Base-by-base conservation (phyloP, 2,329 filamentous ascomycete genomes). In the Alternaria burnsii region DNA sequence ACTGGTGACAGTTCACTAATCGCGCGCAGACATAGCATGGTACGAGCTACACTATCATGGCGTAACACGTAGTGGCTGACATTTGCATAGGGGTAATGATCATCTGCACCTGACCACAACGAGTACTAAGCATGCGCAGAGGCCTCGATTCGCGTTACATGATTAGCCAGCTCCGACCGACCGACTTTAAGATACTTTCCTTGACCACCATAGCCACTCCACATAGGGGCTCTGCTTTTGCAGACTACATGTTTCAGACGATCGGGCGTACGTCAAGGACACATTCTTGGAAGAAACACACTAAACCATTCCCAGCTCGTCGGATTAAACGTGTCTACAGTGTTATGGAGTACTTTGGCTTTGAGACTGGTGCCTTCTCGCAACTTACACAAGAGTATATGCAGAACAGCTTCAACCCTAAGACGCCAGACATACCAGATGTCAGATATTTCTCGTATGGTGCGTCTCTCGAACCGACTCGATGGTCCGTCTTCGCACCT, bases 171-270 rank as follows among this genome's bases (percentile, higher is more conserved):
- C 76, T 89, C 22, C 81, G 82, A 51, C 86, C 86, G 10, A 79
- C 80, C 3, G 86, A 89, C 52, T 92, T 97, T 66, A 92, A 92
- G 73, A 91, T 97, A 60, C 83, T 93, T 38, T 89, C 87, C 0
- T 74, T 89, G 66, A 89, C 87, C 0, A 89, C 87, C 0, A 84
- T 89, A 58, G 86, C 87, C 3, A 86, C 85, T 14, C 87, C 87
- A 1, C 87, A 89, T 77, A 77, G 83, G 76, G 86, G 87, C 4
- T 88, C 86, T 26, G 82, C 86, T 6, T 86, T 89, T 63, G 87
- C 87, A 42, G 87, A 89, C 73, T 87, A 87, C 72, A 79, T 88
- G 59, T 83, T 89, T 67, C 80, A 86, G 5, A 81, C 81, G 41
- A 86, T 89, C 56, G 86, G 86, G 38, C 80, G 83, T 86, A 67